Conservation (phyloP, 129 eudicot genomes). For the Pseudognaphalium luteoalbum region DNA sequence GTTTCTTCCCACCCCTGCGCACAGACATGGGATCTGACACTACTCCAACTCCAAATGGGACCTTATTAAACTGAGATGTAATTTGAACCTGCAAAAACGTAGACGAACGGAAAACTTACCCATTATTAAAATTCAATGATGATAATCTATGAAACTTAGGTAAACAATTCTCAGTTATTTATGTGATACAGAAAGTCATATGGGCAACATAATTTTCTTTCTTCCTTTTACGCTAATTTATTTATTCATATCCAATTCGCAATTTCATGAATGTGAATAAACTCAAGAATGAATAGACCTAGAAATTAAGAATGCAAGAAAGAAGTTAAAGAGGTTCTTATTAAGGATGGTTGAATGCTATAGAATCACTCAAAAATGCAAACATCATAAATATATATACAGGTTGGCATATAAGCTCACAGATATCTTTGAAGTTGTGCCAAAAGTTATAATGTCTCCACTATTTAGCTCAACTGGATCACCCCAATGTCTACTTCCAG, state of each 20-base stretch:
- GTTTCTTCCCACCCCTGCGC: constrained; percentile 91
- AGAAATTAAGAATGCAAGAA: background rate
- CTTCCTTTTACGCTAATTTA: constrained; percentile 1
- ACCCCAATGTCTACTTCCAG: constrained; percentile 90
- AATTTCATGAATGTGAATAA: constrained; percentile 13
- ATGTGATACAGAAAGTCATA: background rate
- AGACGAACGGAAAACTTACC: background rate
- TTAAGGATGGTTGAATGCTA: background rate
- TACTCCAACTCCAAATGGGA: constrained; percentile 80
- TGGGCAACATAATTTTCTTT: background rate
- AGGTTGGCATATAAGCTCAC: constrained; percentile 44
- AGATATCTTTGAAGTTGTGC: constrained; percentile 75
- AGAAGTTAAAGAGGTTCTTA: background rate
- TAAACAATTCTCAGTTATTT: background rate
- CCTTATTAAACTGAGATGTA: constrained; percentile 42
- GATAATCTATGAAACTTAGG: constrained; percentile 15
- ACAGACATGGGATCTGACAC: constrained; percentile 91
- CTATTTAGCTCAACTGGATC: constrained; percentile 75
- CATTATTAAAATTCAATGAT: background rate
- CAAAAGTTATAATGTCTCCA: constrained; percentile 86
- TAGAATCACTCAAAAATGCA: background rate
- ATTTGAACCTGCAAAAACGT: constrained; percentile 63
- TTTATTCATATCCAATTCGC: background rate
- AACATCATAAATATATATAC: background rate
- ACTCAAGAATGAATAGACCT: constrained; percentile 12